Evolutionary conservation across 495 filamentous ascomycete species (phyloP).

Genomic region (Penicillium canariense): DNA sequence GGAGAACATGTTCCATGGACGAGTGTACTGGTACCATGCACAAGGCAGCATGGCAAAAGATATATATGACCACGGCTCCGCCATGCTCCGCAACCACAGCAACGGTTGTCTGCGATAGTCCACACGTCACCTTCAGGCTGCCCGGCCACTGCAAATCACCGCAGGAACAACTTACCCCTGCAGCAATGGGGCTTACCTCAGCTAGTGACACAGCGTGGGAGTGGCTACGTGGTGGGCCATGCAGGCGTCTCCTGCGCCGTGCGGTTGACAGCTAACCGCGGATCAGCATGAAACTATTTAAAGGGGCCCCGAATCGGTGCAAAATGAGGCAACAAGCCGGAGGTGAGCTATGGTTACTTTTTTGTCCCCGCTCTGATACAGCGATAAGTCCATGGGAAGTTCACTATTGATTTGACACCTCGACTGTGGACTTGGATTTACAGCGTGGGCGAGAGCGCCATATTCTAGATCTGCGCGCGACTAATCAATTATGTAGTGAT

Average conservation of each 20-base stretch:
- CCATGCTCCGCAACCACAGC: constrained; percentile 10
- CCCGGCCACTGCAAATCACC: constrained; percentile 11
- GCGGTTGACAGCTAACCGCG: constrained; percentile 9
- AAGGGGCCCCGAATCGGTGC: background rate
- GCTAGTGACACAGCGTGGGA: constrained; percentile 1
- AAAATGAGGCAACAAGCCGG: background rate
- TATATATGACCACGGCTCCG: background rate
- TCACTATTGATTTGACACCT: background rate
- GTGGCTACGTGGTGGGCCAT: constrained; percentile 4
- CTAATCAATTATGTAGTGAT: constrained; percentile 1
- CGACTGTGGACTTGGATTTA: no score
- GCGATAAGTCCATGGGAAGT: background rate
- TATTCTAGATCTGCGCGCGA: background rate
- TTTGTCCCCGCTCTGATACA: background rate
- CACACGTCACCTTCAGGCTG: background rate
- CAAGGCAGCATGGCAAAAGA: background rate
- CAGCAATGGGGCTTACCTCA: constrained; percentile 8
- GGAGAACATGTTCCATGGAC: background rate
- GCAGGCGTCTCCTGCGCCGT: background rate
- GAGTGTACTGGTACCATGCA: background rate
- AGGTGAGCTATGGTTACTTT: background rate
- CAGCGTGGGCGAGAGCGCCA: background rate
- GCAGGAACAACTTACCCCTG: constrained; percentile 3
- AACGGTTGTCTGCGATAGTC: background rate
- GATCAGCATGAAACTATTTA: background rate